Conservation (phyloP, 2,329 filamentous ascomycete genomes). For the Curvularia eragrostidis region DNA sequence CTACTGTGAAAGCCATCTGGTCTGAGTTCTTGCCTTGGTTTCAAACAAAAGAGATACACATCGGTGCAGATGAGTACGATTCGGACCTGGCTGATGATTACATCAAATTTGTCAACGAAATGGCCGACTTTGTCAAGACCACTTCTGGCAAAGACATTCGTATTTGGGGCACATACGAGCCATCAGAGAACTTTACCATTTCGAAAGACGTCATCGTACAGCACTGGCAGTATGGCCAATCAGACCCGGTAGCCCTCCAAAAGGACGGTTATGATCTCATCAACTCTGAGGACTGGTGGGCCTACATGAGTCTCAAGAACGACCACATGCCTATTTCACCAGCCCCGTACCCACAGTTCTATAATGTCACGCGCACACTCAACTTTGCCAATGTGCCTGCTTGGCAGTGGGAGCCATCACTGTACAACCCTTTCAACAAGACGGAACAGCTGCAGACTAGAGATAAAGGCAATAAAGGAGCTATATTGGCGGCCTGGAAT, state of each 20-base stretch:
- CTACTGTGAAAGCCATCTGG: slow-evolving; percentile 49
- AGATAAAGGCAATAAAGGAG: slow-evolving; percentile 44
- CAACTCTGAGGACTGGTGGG: slow-evolving; percentile 61
- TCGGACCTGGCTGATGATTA: slow-evolving; percentile 45
- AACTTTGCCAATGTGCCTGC: slow-evolving; percentile 53
- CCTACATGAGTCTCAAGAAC: slow-evolving; percentile 63
- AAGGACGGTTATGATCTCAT: slow-evolving; percentile 50
- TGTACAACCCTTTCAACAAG: slow-evolving; percentile 54
- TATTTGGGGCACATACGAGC: slow-evolving; percentile 55
- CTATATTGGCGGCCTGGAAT: slow-evolving; percentile 56
- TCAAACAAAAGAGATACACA: slow-evolving; percentile 48
- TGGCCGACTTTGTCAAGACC: slow-evolving; percentile 41
- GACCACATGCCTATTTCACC: slow-evolving; percentile 57
- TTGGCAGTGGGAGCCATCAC: slow-evolving; percentile 57
- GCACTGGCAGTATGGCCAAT: slow-evolving; percentile 60
- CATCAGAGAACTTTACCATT: slow-evolving; percentile 50
- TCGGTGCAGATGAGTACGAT: slow-evolving; percentile 50
- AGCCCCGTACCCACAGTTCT: slow-evolving; percentile 57
- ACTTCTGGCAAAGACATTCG: slow-evolving; percentile 43
- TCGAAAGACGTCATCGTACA: slow-evolving; percentile 53
- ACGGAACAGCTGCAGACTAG: slow-evolving; percentile 48
- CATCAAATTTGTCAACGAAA: slow-evolving; percentile 49
- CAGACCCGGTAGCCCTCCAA: slow-evolving; percentile 53
- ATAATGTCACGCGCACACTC: slow-evolving; percentile 54
- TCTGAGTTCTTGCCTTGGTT: slow-evolving; percentile 50